These are phyloP conservation scores for Suhomyces pyralidae DNA, from an alignment of 805 yeast genomes.

Conservation along the genomic window DNA sequence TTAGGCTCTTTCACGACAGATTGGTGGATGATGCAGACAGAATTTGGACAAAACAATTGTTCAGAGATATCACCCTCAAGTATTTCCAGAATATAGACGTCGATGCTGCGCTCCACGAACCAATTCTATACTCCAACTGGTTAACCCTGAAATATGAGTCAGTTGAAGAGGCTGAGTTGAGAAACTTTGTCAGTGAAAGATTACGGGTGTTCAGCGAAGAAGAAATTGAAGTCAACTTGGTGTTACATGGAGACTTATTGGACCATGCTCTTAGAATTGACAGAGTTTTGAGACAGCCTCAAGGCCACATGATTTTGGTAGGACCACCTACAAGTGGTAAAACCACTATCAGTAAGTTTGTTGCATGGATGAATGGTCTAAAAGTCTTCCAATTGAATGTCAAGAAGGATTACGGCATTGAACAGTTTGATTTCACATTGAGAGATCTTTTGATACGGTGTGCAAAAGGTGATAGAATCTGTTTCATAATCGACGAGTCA, in stretches of 20 bases:
- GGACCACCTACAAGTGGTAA: constrained; percentile 86
- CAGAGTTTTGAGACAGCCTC: constrained; percentile 76
- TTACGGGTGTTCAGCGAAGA: constrained; percentile 75
- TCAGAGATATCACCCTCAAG: constrained; percentile 24
- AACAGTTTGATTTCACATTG: constrained; percentile 66
- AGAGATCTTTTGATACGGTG: constrained; percentile 48
- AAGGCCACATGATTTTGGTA: constrained; percentile 84
- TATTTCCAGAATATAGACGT: constrained; percentile 49
- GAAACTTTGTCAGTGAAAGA: constrained; percentile 58
- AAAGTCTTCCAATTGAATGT: constrained; percentile 57
- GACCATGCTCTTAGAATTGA: constrained; percentile 79
- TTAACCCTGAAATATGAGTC: constrained; percentile 59
- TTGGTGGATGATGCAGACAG: constrained; percentile 48
- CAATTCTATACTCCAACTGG: constrained; percentile 75
- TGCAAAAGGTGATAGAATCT: constrained; percentile 55
- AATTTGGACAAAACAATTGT: constrained; percentile 44
- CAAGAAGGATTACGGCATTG: constrained; percentile 48
- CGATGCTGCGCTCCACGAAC: constrained; percentile 36
- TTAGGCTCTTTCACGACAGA: constrained; percentile 75
- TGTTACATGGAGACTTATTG: constrained; percentile 65
- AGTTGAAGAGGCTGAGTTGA: constrained; percentile 47
- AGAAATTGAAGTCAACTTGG: constrained; percentile 57
- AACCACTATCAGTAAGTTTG: constrained; percentile 72
- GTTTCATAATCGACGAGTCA: constrained; percentile 80
- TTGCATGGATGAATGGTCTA: constrained; percentile 87